phyloP scores from a whole-genome alignment of 306 rosid species.

The Herpetospermum pedunculosum region DNA sequence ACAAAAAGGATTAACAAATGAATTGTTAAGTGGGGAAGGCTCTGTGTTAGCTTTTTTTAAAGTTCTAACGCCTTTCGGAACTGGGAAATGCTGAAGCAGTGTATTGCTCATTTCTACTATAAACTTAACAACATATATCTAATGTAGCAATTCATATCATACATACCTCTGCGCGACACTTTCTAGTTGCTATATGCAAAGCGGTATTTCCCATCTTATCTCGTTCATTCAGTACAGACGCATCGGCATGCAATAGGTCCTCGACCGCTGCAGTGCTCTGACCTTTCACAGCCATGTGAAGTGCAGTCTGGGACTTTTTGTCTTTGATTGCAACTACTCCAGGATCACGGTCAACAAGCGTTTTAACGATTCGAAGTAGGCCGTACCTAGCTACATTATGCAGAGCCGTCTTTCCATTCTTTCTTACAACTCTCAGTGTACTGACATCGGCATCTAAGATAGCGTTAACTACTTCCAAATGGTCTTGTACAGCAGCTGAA shows the following conservation, averaged over 20 bases:
- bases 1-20: neutral
- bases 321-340: slow-evolving; percentile 72
- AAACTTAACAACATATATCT: neutral
- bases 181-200: slow-evolving; percentile 86
- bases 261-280: slow-evolving; percentile 52
- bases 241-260: slow-evolving; percentile 52
- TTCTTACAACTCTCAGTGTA: slow-evolving; percentile 56
- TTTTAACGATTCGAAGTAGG: slow-evolving; percentile 35
- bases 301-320: slow-evolving; percentile 88
- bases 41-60: neutral
- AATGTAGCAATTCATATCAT: neutral
- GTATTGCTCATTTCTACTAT: neutral
- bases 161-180: slow-evolving; percentile 79
- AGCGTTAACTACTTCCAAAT: slow-evolving; percentile 69
- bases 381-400: slow-evolving; percentile 83
- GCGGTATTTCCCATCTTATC: slow-evolving; percentile 93
- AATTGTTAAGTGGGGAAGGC: neutral
- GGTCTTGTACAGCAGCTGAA: slow-evolving; percentile 70
- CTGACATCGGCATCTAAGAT: slow-evolving; percentile 65
- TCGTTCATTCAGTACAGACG: slow-evolving; percentile 56
- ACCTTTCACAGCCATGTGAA: slow-evolving; percentile 97
- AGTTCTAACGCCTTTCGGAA: neutral
- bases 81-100: neutral
- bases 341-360: slow-evolving; percentile 51
- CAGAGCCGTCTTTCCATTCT: slow-evolving; percentile 86